Base-by-base conservation (phyloP, 306 rosid species). In the Datisca glomerata region DNA sequence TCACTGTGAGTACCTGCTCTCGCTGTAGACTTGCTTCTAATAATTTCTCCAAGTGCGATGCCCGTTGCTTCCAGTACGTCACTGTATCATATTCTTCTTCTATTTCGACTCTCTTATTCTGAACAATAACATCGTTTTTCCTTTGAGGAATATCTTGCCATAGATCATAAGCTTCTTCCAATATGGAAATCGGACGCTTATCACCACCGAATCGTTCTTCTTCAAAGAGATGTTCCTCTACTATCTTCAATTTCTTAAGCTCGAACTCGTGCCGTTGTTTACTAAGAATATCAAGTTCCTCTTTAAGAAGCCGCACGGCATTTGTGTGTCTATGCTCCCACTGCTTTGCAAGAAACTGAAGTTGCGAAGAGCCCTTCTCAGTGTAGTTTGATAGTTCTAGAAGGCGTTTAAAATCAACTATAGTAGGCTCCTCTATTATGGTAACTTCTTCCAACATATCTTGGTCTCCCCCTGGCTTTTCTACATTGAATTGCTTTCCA, bases 251-350 rank as follows among this genome's bases (percentile, higher is more conserved):
- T 64, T 84, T 75, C 74, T 72, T 80, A 10, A 78, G 85, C 80
- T 84, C 98, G 55, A 71, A 94, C 41, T 84, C 87, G 39, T 71
- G 41, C 45, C 75, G 70, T 43, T 84, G 98, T 43, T 69, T 75
- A 72, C 73, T 78, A 13, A 91, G 73, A 35, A 51, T 84, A 74
- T 80, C 94, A 0, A 84, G 76, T 51, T 91, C 98, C 74, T 91
- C 94, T 47, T 64, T 60, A 3, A 91, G 84, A 43, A 84, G 96
- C 3, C 96, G 84, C 1, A 73, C 94, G 0, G 66, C 98, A 5
- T 91, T 84, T 21, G 98, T 94, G 43, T 91, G 96, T 72, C 75
- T 80, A 41, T 84, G 80, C 60, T 84, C 94, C 98, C 93, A 84
- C 55, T 78, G 74, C 49, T 91, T 63, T 57, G 82, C 75, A 18